Evolutionary conservation across 2,329 filamentous ascomycete genomes (phyloP), one percentile per base, ranked within the genome.

Genomic region (Paraphoma chrysanthemicola): DNA sequence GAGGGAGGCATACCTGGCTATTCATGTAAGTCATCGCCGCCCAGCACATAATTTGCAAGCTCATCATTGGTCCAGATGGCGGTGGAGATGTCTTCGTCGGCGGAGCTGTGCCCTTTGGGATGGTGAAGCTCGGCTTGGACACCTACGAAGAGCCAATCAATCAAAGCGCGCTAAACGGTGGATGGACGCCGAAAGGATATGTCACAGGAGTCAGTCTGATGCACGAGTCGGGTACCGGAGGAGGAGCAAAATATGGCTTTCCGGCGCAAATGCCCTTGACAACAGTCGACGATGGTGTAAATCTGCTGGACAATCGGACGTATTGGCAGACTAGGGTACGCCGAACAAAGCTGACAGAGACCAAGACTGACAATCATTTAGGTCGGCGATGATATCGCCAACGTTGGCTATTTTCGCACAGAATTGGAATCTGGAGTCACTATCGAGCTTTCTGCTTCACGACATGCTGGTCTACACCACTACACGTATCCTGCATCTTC

Each of bases 1-100:
- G 80, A 81, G 60, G 80, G 80, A 7, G 77, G 78, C 0, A 78
- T 76, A 33, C 62, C 77, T 4, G 79, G 80, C 3, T 74, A 73
- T 45, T 70, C 72, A 18, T 76, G 69, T 68, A 62, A 47, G 62
- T 48, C n/a, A 28, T 12, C 9, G 30, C 10, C 36, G 12, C 18
- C 31, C 8, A 14, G 6, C 33, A 36, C 9, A 36, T 36, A 10
- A 4, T 3, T 5, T 7, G 2, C 10, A 33, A 33, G 18, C 58
- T 65, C 11, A 64, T 53, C 55, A 4, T 17, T 9, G 7, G 63
- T 62, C 23, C 23, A 56, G 78, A 76, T 59, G 77, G 73, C 9
- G 76, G 77, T 9, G 77, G 77, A 29, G 75, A 79, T 53, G 70
- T 76, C 11, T 79, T 78, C 43, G 74, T 77, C 4, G 77, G 77